A percentile compares a stretch with the other conserved stretches of the same genome.
These are phyloP conservation scores for Exophiala sp. DNA, from an alignment of 2,329 filamentous ascomycete species.

Conservation along the genomic window DNA sequence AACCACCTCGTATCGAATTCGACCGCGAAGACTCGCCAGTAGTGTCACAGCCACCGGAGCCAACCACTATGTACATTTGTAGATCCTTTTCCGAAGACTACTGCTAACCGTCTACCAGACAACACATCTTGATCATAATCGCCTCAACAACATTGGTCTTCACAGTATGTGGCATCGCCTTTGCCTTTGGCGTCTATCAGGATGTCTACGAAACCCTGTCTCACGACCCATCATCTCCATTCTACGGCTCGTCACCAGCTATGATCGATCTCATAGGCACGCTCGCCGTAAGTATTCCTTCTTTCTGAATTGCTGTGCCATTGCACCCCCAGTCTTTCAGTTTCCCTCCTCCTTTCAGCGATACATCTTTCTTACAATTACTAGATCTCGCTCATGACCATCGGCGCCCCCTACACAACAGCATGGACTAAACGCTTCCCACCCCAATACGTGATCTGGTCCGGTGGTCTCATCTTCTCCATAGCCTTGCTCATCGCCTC, in stretches of 20 bases:
- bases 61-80: too few relatives aligned
- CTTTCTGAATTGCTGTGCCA: too few relatives aligned
- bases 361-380: too few relatives aligned
- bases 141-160: slow-evolving; percentile 34
- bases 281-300: slow-evolving; percentile 18
- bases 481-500: slow-evolving; percentile 33
- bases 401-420: slow-evolving; percentile 35
- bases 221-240: slow-evolving; percentile 30
- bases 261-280: slow-evolving; percentile 40
- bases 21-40: too few relatives aligned
- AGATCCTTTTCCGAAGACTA: too few relatives aligned
- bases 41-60: too few relatives aligned
- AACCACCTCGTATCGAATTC: too few relatives aligned
- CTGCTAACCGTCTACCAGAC: background rate
- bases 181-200: slow-evolving; percentile 41
- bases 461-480: slow-evolving; percentile 34
- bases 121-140: background rate
- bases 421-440: slow-evolving; percentile 35
- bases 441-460: slow-evolving; percentile 30
- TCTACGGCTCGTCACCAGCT: slow-evolving; percentile 35
- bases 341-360: too few relatives aligned
- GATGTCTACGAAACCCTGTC: slow-evolving; percentile 37
- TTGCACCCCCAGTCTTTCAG: too few relatives aligned
- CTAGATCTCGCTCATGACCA: slow-evolving; percentile 34
- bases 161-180: slow-evolving; percentile 37